Conservation (phyloP, 371 early-diverging fungal genomes). For the Parasitella parasitica region DNA sequence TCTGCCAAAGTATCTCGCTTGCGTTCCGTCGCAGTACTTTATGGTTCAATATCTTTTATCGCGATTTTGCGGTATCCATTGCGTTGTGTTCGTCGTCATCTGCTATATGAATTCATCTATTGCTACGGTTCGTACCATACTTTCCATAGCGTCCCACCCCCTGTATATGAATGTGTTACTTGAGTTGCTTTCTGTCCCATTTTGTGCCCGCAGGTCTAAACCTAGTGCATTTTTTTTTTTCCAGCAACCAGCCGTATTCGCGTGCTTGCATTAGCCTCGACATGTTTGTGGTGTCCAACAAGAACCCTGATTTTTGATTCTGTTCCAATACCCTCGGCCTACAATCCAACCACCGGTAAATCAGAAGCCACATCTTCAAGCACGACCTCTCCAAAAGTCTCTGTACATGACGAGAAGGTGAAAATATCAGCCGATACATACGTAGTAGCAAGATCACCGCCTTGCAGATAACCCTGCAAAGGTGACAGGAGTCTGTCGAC, state of each 20-base stretch:
- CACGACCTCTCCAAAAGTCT: slow-evolving; percentile 54
- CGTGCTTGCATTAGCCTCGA: slow-evolving; percentile 10
- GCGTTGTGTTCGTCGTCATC: background rate
- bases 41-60: background rate
- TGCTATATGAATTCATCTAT: background rate
- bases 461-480: slow-evolving; percentile 49
- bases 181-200: slow-evolving; percentile 31
- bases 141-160: slow-evolving; percentile 54
- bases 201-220: background rate
- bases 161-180: slow-evolving; percentile 34
- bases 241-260: slow-evolving; percentile 23
- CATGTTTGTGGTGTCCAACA: slow-evolving; percentile 25
- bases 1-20: background rate
- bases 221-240: slow-evolving; percentile 15
- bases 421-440: slow-evolving; percentile 55
- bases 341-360: slow-evolving; percentile 40
- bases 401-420: slow-evolving; percentile 47
- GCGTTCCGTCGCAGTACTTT: background rate
- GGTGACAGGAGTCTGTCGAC: slow-evolving; percentile 38
- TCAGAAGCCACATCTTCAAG: slow-evolving; percentile 50
- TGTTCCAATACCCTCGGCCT: slow-evolving; percentile 50
- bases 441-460: slow-evolving; percentile 31
- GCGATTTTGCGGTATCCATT: background rate
- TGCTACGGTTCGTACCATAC: slow-evolving; percentile 27
- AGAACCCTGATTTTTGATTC: slow-evolving; percentile 35